Base-by-base conservation (phyloP, 1,139 yeast genomes). In the Geotrichum cucujoidarum region DNA sequence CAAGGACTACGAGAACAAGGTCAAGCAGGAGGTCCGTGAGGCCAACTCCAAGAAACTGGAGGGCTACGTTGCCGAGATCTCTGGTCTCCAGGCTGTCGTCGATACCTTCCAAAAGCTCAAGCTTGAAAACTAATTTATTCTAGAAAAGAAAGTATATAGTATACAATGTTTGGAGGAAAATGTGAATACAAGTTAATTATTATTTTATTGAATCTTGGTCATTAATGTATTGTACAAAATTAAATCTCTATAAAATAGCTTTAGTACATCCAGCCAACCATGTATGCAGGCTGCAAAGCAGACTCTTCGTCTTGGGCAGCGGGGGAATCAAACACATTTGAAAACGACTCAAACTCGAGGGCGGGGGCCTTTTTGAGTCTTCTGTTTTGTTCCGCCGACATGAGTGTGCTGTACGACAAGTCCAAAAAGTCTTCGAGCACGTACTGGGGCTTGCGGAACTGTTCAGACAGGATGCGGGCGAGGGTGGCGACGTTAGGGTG, bases 401-500 rank as follows among this genome's bases (percentile, higher is more conserved):
- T 66, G 53, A 92, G 73, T 10, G 89, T 76, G 48, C 74, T 72
- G 62, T 90, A 92, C 49, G 83, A 81, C 88, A 96, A 92, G 65
- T 90, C 96, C 61, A 92, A 70, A 69, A 92, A 92, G 65, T 92
- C 98, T 63, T 92, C 98, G 73, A 92, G 73, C 61, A 86, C 85
- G 65, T 94, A 92, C 58, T 77, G 77, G 51, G 85, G 83, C 65
- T 92, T 94, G 61, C 83, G 79, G 69, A 92, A 90, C 2, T 96
- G 97, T 64, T 92, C 97, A 20, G 81, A 75, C 63, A 86, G 84
- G 35, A 92, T 86, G 62, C 80, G 83, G 11, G 97, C 97, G 58
- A 92, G 72, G 0, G 97, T 85, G 1, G 97, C 92, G 18, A 94
- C 87, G 60, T 92, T 92, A 10, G 98, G 97, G 66, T 92, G 97